Percentiles rank a stretch among this genome's conserved stretches.
Conservation (phyloP, 1,284 basidiomycete genomes). For the Marasmius sp. region DNA sequence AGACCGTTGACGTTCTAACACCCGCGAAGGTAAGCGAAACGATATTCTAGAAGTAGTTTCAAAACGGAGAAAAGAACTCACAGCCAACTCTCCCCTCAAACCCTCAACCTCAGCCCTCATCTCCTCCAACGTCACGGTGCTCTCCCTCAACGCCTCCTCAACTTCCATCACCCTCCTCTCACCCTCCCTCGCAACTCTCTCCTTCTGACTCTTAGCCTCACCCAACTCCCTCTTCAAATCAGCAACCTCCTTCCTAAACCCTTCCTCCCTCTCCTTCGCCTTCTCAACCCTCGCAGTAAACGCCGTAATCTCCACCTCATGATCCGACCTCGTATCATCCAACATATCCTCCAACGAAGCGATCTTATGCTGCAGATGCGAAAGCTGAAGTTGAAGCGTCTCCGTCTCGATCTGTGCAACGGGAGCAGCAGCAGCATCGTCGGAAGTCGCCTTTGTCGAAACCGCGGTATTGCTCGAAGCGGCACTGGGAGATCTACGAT, state of each 20-base stretch:
- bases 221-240: conserved; percentile 67
- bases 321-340: conserved; percentile 71
- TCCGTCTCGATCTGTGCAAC: conserved; percentile 93
- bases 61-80: conserved; percentile 38
- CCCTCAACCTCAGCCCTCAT: conserved; percentile 91
- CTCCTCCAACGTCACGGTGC: conserved; percentile 85
- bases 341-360: conserved; percentile 80
- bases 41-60: not conserved
- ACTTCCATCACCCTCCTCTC: conserved; percentile 75
- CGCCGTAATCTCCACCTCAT: conserved; percentile 74
- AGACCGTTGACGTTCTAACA: conserved; percentile 55
- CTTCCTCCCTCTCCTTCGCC: conserved; percentile 77
- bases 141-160: conserved; percentile 87
- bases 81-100: conserved; percentile 74
- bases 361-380: conserved; percentile 82
- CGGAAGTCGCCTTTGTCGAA: not conserved
- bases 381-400: conserved; percentile 82
- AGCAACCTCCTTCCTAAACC: conserved; percentile 65
- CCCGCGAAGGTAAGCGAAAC: not conserved
- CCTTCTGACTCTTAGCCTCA: conserved; percentile 63
- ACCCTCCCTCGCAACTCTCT: conserved; percentile 54
- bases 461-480: conserved; percentile 5
- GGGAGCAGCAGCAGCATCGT: conserved; percentile 20
- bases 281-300: conserved; percentile 67
- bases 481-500: conserved; percentile 46